Conservation (phyloP, 139 green algal species). For the Chlorella ohadii region DNA sequence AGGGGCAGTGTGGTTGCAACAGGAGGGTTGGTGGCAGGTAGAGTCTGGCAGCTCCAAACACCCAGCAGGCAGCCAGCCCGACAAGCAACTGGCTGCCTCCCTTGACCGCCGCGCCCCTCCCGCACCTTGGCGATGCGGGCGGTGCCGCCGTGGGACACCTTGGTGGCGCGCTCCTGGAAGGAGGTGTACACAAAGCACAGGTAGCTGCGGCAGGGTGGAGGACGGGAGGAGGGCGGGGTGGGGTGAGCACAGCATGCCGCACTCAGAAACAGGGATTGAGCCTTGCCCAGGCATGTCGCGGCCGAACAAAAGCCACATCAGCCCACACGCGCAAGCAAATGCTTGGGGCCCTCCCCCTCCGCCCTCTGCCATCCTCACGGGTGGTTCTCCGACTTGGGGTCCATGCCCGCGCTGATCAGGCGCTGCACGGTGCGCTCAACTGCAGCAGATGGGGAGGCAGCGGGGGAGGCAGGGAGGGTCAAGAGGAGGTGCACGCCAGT, state of each 20-base stretch:
- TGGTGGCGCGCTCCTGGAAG: constrained; percentile 97
- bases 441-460: no score
- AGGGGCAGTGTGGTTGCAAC: neutral
- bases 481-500: neutral
- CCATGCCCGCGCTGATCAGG: constrained; percentile 96
- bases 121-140: constrained; percentile 79
- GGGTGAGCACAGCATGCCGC: neutral
- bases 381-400: constrained; percentile 98
- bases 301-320: no score
- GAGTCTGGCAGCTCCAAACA: constrained; percentile 54
- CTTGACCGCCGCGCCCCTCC: neutral
- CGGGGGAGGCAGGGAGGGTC: no score
- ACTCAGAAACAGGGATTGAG: no score
- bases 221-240: neutral
- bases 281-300: no score
- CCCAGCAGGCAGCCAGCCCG: no score
- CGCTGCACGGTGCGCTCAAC: constrained; percentile 98
- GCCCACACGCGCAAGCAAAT: no score
- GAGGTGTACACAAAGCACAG: constrained; percentile 99
- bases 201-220: constrained; percentile 63
- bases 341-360: no score
- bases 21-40: neutral
- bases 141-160: constrained; percentile 97
- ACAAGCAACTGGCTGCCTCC: no score
- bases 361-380: constrained; percentile 36